Percentiles rank a stretch among this genome's conserved stretches.
Conservation (phyloP, 73 alveolate genomes). For the Blepharisma japonicum region DNA sequence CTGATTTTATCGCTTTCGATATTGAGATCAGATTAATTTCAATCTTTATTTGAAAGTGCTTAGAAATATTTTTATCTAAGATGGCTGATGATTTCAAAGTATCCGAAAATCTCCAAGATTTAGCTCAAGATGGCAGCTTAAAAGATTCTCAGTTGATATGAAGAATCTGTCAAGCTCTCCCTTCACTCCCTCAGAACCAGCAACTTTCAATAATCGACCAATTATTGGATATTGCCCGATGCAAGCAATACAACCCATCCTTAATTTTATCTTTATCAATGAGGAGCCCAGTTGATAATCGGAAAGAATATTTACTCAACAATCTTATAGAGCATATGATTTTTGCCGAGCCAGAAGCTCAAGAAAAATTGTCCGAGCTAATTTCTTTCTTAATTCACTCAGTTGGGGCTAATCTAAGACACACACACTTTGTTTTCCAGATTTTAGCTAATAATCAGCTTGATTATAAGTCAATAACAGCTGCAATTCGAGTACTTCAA, state of each 20-base stretch:
- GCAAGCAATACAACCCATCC: neutral
- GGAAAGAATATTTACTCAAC: slow-evolving; percentile 11
- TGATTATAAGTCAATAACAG: neutral
- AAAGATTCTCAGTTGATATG: too few species aligned
- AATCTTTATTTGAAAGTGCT: too few species aligned
- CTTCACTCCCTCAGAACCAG: neutral
- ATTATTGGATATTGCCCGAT: slow-evolving; percentile 1
- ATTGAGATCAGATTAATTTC: too few species aligned
- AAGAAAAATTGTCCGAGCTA: neutral
- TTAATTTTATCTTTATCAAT: neutral
- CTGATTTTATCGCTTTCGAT: too few species aligned
- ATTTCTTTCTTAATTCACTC: neutral
- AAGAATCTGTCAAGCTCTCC: neutral
- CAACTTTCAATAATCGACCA: neutral
- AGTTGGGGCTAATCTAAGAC: neutral
- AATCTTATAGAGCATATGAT: neutral
- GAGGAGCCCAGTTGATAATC: neutral
- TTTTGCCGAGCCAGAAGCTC: neutral
- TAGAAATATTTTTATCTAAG: too few species aligned
- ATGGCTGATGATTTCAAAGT: too few species aligned
- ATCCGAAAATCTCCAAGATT: too few species aligned
- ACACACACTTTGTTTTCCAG: slow-evolving; percentile 18
- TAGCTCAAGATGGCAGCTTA: too few species aligned
- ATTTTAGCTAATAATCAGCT: slow-evolving; percentile 5
- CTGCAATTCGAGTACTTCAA: neutral